Evolutionary conservation across 1,139 yeast genomes (phyloP), one percentile per base, ranked within the genome.

Genomic region (Saccharomyces hybrid): DNA sequence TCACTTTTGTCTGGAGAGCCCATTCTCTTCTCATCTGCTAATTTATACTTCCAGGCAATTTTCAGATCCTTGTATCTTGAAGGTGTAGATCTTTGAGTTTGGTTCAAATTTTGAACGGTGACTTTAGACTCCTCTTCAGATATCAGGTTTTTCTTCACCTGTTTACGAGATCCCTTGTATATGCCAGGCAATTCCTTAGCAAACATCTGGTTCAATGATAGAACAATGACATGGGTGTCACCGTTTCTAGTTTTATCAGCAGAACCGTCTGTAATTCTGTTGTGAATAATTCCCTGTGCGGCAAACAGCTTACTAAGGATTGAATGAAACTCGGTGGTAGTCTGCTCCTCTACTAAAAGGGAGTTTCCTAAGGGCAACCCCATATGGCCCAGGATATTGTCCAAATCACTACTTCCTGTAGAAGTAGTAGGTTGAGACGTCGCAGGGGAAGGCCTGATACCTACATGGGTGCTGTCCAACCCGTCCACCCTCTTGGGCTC

Each of bases 321-420:
- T n/a, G 90, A 79, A 2, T 87, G 78, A 67, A 90, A 93, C 66
- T 93, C 98, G 0, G 99, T 91, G 14, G 95, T 84, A 0, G 96
- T 95, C 12, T 82, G 79, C 67, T 93, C 99, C 67, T 89, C 93
- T 2, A 93, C 68, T 16, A 91, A 69, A 48, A 90, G 67, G 5
- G 88, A 78, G 12, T 78, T 71, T 0, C 97, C 96, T 16, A 88
- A 64, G 0, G 98, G 98, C 14, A 91, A 68, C 0, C 99, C 99
- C 58, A 82, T 88, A 69, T 93, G 98, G 1, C 80, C 81, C 54
- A 93, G 69, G 1, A 89, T 72, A 59, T 78, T 82, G 68, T 93
- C 98, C 41, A 93, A 70, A 65, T 88, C 93, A 4, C 76, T 67
- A 24, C 85, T 78, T 2, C 97, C 97, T 0, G 95, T 85, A 0